Evolutionary conservation across 495 filamentous ascomycete species (phyloP).

Genomic region (Hypomontagnella monticulosa): DNA sequence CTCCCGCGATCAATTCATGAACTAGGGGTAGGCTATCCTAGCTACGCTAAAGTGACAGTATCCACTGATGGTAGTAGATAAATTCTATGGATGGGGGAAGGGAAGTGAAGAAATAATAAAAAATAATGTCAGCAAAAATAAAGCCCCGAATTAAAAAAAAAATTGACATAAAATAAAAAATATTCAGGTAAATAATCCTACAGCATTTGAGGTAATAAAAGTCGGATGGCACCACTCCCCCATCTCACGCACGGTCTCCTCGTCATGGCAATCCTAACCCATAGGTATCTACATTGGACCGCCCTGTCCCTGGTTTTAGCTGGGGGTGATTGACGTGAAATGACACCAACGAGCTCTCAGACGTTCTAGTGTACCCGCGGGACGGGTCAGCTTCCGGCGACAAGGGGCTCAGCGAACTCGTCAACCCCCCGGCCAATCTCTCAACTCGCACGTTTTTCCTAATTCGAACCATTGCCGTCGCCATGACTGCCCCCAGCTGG

Average conservation of each 20-base stretch:
- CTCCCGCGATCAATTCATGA: slow-evolving; percentile 9
- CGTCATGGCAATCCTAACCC: slow-evolving; percentile 19
- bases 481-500: slow-evolving; percentile 17
- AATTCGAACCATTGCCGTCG: slow-evolving; percentile 18
- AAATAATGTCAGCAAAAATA: too few species aligned
- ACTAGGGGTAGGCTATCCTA: neutral
- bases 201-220: slow-evolving; percentile 4
- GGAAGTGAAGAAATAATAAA: neutral
- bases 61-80: neutral
- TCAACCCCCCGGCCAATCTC: slow-evolving; percentile 23
- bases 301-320: slow-evolving; percentile 21
- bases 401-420: slow-evolving; percentile 20
- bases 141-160: too few species aligned
- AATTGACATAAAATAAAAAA: slow-evolving; percentile 1
- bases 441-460: slow-evolving; percentile 20
- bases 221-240: slow-evolving; percentile 10
- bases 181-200: slow-evolving; percentile 9
- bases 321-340: slow-evolving; percentile 18
- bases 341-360: slow-evolving; percentile 31
- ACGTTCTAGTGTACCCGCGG: slow-evolving; percentile 25
- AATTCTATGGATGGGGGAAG: neutral
- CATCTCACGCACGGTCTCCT: slow-evolving; percentile 33
- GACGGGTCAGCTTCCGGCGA: slow-evolving; percentile 37
- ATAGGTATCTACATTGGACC: slow-evolving; percentile 18
- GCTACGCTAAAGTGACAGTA: slow-evolving; percentile 5